Evolutionary conservation across 257 asterid genomes (phyloP).

Genomic region (Echites panduratus): DNA sequence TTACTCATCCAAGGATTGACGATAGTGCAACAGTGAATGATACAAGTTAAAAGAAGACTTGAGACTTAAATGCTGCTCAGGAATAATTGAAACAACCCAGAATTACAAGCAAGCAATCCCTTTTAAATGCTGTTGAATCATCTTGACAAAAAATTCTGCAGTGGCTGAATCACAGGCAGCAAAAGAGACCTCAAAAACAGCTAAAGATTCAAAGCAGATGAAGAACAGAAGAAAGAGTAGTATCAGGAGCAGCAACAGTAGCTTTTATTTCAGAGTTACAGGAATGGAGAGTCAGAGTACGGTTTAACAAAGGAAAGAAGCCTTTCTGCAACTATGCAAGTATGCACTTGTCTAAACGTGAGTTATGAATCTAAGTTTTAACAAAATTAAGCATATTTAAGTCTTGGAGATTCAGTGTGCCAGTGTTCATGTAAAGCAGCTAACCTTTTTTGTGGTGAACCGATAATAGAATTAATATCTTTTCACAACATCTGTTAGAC

Average conservation of each 20-base stretch:
- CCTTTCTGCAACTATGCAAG: conserved; percentile 6
- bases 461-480: background rate
- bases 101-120: background rate
- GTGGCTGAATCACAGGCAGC: conserved; percentile 16
- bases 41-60: background rate
- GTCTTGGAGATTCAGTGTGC: background rate
- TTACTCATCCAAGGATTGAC: background rate
- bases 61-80: conserved; percentile 19
- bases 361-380: background rate
- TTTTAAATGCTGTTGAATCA: conserved; percentile 21
- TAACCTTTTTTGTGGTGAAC: background rate
- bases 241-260: background rate
- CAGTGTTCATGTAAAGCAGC: background rate
- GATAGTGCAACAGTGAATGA: background rate
- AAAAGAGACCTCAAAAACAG: background rate
- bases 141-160: conserved; percentile 13
- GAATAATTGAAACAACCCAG: conserved; percentile 3
- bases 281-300: background rate
- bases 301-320: conserved; percentile 7
- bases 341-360: background rate
- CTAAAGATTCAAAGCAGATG: background rate
- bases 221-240: conserved; percentile 5
- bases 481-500: background rate
- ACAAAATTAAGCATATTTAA: background rate
- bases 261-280: background rate